phyloP scores from a whole-genome alignment of 1,139 yeast genomes.

The Debaryomyces nepalensis region DNA sequence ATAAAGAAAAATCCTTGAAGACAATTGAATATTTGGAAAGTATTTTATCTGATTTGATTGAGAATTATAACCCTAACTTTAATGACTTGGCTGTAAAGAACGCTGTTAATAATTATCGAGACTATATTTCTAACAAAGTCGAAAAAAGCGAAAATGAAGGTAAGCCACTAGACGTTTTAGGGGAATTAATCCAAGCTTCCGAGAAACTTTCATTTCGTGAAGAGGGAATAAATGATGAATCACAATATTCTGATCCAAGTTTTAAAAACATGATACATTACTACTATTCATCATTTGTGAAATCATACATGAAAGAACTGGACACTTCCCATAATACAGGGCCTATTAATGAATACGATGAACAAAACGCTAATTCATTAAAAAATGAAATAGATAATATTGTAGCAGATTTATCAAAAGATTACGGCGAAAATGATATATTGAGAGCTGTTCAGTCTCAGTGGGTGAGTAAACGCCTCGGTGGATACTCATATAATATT shows the following conservation, averaged over 20 bases:
- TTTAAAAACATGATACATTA: constrained; percentile 31
- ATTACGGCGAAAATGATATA: constrained; percentile 69
- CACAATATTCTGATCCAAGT: constrained; percentile 22
- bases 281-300: constrained; percentile 22
- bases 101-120: constrained; percentile 65
- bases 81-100: constrained; percentile 86
- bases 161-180: constrained; percentile 6
- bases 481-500: constrained; percentile 73
- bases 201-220: constrained; percentile 9
- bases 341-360: constrained; percentile 15
- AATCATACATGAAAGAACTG: constrained; percentile 16
- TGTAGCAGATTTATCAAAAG: constrained; percentile 25
- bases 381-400: constrained; percentile 24
- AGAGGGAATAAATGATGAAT: background rate
- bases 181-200: constrained; percentile 21
- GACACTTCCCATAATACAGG: too few relatives aligned
- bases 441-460: constrained; percentile 59
- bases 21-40: constrained; percentile 40
- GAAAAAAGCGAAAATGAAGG: constrained; percentile 18
- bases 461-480: constrained; percentile 55
- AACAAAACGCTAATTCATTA: constrained; percentile 25
- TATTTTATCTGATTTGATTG: constrained; percentile 50
- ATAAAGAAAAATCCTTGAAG: constrained; percentile 21
- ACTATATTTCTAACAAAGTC: constrained; percentile 49
- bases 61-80: constrained; percentile 83